Percentiles rank a stretch among this genome's conserved stretches.
Conservation (phyloP, 1,284 basidiomycete genomes). For the Kwoniella shivajii region DNA sequence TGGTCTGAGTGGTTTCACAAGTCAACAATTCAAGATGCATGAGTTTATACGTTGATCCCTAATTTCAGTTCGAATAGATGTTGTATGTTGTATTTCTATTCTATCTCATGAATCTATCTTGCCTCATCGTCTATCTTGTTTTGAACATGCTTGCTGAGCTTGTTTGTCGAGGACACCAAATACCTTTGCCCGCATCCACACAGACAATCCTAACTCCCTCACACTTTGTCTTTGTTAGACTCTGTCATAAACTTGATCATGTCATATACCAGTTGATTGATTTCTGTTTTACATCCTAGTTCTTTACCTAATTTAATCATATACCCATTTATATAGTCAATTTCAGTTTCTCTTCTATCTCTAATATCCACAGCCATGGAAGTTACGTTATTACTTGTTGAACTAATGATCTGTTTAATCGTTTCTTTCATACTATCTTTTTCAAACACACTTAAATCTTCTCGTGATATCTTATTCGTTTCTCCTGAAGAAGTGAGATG, state of each 20-base stretch:
- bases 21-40: slow-evolving; percentile 70
- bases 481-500: too few relatives aligned
- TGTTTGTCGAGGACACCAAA: too few relatives aligned
- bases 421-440: slow-evolving; percentile 52
- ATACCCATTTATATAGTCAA: slow-evolving; percentile 86
- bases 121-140: too few relatives aligned
- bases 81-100: background rate
- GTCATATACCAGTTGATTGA: slow-evolving; percentile 64
- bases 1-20: slow-evolving; percentile 59
- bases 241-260: slow-evolving; percentile 61
- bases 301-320: slow-evolving; percentile 66
- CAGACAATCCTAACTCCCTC: too few relatives aligned
- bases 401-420: slow-evolving; percentile 61
- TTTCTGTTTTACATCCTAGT: slow-evolving; percentile 65
- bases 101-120: background rate
- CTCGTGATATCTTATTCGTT: background rate
- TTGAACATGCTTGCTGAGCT: too few relatives aligned
- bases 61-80: too few relatives aligned
- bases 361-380: slow-evolving; percentile 76
- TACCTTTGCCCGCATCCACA: too few relatives aligned
- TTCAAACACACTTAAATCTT: slow-evolving; percentile 52
- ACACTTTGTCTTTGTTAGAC: slow-evolving; percentile 3
- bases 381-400: slow-evolving; percentile 68
- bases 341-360: slow-evolving; percentile 66
- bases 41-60: slow-evolving; percentile 67